phyloP scores from a whole-genome alignment of 352 stramenopile species.

The Phytophthora chlamydospora region DNA sequence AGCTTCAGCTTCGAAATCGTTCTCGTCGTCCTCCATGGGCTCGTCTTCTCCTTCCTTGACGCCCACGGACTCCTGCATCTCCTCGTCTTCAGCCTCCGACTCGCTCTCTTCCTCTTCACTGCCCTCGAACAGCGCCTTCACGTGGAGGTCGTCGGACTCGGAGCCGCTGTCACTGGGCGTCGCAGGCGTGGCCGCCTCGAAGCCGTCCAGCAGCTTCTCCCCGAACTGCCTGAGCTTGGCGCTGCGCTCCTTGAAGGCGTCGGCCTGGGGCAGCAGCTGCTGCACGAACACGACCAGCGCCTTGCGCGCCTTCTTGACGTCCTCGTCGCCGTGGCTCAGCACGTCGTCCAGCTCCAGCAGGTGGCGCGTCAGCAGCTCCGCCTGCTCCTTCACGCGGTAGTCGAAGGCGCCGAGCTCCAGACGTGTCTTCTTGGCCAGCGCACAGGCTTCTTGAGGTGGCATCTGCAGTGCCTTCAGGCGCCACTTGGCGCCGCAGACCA shows the following conservation, averaged over 20 bases:
- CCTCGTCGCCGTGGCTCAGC: slow-evolving; percentile 58
- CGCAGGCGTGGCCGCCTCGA: slow-evolving; percentile 9
- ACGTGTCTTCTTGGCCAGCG: slow-evolving; percentile 46
- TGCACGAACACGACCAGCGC: slow-evolving; percentile 57
- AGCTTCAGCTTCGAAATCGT: slow-evolving; percentile 24
- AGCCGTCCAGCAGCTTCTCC: slow-evolving; percentile 29
- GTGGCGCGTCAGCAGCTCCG: slow-evolving; percentile 62
- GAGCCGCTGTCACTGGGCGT: slow-evolving; percentile 20
- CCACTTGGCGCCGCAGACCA: slow-evolving; percentile 55
- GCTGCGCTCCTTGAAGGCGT: slow-evolving; percentile 50
- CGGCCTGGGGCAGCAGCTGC: slow-evolving; percentile 46
- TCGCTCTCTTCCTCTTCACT: slow-evolving; percentile 31
- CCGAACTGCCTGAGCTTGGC: slow-evolving; percentile 53
- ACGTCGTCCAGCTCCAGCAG: slow-evolving; percentile 66
- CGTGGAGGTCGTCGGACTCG: slow-evolving; percentile 35
- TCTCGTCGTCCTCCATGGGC: slow-evolving; percentile 12
- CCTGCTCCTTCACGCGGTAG: slow-evolving; percentile 64
- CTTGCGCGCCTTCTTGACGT: slow-evolving; percentile 62
- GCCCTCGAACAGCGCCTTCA: slow-evolving; percentile 32
- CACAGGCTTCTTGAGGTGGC: background rate
- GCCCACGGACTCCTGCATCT: slow-evolving; percentile 12
- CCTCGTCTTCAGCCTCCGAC: slow-evolving; percentile 24
- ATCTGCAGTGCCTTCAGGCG: slow-evolving; percentile 33
- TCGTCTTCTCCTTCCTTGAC: slow-evolving; percentile 25
- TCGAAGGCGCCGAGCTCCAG: slow-evolving; percentile 64